Conservation (phyloP, 495 filamentous ascomycete species). For the Penicillium manginii region DNA sequence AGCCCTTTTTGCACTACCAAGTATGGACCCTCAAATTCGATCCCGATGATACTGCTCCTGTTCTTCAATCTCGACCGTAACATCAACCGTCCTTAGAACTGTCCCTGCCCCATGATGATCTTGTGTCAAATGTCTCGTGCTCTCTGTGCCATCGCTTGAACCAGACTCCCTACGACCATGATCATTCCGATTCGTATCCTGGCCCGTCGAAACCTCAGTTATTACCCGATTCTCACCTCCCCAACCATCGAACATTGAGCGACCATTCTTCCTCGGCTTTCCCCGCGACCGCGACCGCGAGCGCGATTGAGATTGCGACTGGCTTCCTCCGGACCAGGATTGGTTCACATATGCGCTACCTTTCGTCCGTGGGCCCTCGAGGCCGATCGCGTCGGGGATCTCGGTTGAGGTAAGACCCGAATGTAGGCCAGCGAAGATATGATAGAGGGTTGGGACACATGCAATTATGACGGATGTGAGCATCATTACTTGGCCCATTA, state of each 20-base stretch:
- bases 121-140: slow-evolving; percentile 21
- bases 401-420: slow-evolving; percentile 39
- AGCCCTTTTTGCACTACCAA: no score
- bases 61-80: slow-evolving; percentile 25
- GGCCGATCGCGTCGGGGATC: slow-evolving; percentile 21
- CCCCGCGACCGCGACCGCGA: slow-evolving; percentile 3
- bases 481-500: slow-evolving; percentile 32
- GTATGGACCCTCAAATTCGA: not conserved
- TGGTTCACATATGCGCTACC: slow-evolving; percentile 20
- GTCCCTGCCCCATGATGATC: slow-evolving; percentile 8
- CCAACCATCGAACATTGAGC: slow-evolving; percentile 11
- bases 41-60: slow-evolving; percentile 5
- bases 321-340: slow-evolving; percentile 4
- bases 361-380: slow-evolving; percentile 23
- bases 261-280: slow-evolving; percentile 4
- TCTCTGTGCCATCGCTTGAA: not conserved
- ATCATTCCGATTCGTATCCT: not conserved
- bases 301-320: not conserved
- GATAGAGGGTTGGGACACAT: slow-evolving; percentile 41
- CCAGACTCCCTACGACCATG: not conserved
- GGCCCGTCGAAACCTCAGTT: slow-evolving; percentile 11
- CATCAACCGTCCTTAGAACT: slow-evolving; percentile 27
- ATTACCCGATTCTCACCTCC: slow-evolving; percentile 11
- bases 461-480: slow-evolving; percentile 32
- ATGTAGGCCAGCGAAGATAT: slow-evolving; percentile 40